Base-by-base conservation (phyloP, 257 asterid species). In the Penstemon eatonii region DNA sequence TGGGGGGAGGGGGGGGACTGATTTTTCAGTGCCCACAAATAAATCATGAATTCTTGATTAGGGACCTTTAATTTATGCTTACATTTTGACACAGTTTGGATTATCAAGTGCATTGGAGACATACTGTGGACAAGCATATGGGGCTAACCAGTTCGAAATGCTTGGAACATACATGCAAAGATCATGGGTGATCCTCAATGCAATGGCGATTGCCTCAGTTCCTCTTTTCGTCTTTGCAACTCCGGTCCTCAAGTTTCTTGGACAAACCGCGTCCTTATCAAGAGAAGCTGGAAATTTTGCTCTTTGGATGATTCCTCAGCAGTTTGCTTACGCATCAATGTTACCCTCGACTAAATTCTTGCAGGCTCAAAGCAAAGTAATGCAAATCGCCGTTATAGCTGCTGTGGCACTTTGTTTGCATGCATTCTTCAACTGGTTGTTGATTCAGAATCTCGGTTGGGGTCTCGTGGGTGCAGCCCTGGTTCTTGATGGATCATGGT, bases 101-200 rank as follows among this genome's bases (percentile, higher is more conserved):
- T 81, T 84, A 87, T 84, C 84, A 68, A 84, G 89, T 70, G 89
- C 89, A 3, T 57, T 82, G 8, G 87, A 82, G 52, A 84, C 89
- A 10, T 68, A 81, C 1, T 84, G 89, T 43, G 89, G 87, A 7
- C 89, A 84, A 61, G 89, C 89, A 0, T 82, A 36, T 58, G 87
- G 89, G 0, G 89, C 89, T 18, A 82, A 83, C 2, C 80, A 82
- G 45, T 9, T 77, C 1, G 84, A 84, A 39, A 77, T 82, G 87
- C 72, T 84, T 0, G 87, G 89, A 40, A 56, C 77, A 0, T 84
- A 84, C 70, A 79, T 84, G 89, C 89, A 84, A 65, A 62, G 89
- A 47, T 84, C 89, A 19, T 84, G 87, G 87, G 73, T 84, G 3
- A 73, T 84, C 12, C 85, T 84, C 53, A 58, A 60, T 46, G 6